phyloP scores from a whole-genome alignment of 75 land plant species.

The Chamaecyparis obtusa region DNA sequence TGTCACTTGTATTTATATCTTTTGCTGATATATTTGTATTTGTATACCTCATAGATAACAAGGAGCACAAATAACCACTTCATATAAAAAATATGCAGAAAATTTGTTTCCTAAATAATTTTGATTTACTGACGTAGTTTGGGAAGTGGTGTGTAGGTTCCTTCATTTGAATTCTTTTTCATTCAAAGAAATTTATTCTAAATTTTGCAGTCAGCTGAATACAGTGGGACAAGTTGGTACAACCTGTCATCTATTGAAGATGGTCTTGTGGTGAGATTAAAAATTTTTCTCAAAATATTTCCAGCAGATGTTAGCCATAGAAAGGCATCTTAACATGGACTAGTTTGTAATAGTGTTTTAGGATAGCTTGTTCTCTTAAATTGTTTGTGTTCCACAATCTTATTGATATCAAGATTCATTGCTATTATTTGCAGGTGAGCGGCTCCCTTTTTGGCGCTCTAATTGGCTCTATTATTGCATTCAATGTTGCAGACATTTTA shows the following conservation, averaged over 20 bases:
- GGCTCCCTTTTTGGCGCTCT: conserved; percentile 95
- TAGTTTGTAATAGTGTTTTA: neutral
- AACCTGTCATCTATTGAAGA: conserved; percentile 54
- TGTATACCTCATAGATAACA: neutral
- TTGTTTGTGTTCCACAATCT: neutral
- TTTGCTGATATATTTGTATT: no score
- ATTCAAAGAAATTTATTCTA: neutral
- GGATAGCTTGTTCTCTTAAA: neutral
- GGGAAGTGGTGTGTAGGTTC: neutral
- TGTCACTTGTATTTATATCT: neutral
- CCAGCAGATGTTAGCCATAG: conserved; percentile 6
- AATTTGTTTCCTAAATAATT: neutral
- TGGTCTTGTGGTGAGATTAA: conserved; percentile 66
- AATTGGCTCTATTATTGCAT: conserved; percentile 86
- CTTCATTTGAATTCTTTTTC: neutral
- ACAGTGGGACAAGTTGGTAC: conserved; percentile 75
- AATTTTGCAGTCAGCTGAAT: conserved; percentile 56
- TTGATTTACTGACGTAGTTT: neutral
- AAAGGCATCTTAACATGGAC: neutral
- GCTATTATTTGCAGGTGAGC: conserved; percentile 61
- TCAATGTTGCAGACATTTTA: conserved; percentile 75
- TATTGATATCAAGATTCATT: conserved; percentile 10
- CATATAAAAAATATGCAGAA: neutral
- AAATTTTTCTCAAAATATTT: neutral
- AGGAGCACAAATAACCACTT: neutral